Evolutionary conservation across 257 asterid species (phyloP).

Genomic region (Ajuga chamaepitys): DNA sequence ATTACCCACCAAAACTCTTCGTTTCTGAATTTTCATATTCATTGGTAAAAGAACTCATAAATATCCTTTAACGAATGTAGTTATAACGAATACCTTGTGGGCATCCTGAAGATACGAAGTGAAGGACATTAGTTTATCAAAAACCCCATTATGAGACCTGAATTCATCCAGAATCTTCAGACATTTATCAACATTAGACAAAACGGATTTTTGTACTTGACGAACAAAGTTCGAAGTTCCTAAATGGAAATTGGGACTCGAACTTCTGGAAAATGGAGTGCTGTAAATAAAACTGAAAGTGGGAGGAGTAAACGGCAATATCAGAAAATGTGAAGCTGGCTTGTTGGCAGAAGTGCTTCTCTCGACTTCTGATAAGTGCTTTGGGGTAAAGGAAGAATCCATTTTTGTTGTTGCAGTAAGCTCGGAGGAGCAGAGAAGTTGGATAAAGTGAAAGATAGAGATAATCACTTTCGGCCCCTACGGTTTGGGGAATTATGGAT

Average conservation of each 20-base stretch:
- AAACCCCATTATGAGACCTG: slow-evolving; percentile 34
- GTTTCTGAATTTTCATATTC: not conserved
- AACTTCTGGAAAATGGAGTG: slow-evolving; percentile 32
- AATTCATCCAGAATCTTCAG: slow-evolving; percentile 26
- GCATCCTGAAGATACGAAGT: slow-evolving; percentile 38
- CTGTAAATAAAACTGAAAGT: slow-evolving; percentile 23
- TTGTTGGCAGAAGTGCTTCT: slow-evolving; percentile 1
- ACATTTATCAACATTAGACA: slow-evolving; percentile 31
- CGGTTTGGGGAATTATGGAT: not conserved
- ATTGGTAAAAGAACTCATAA: too few species aligned
- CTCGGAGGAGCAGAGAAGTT: slow-evolving; percentile 15
- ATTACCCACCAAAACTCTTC: too few species aligned
- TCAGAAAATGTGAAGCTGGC: slow-evolving; percentile 24
- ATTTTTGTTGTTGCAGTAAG: slow-evolving; percentile 8
- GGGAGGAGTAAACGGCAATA: slow-evolving; percentile 38
- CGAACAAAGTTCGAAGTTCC: slow-evolving; percentile 38
- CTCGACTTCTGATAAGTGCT: too few species aligned
- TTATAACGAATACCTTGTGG: slow-evolving; percentile 33
- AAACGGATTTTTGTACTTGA: slow-evolving; percentile 31
- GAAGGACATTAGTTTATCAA: slow-evolving; percentile 34
- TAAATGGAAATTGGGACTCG: slow-evolving; percentile 35
- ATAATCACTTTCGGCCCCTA: slow-evolving; percentile 10
- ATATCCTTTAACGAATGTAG: not conserved
- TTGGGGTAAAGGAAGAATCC: slow-evolving; percentile 18
- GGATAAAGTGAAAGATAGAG: slow-evolving; percentile 20